These are phyloP conservation scores for Cryptosporidium muris DNA, from an alignment of 169 alveolate genomes.

Conservation along the genomic window DNA sequence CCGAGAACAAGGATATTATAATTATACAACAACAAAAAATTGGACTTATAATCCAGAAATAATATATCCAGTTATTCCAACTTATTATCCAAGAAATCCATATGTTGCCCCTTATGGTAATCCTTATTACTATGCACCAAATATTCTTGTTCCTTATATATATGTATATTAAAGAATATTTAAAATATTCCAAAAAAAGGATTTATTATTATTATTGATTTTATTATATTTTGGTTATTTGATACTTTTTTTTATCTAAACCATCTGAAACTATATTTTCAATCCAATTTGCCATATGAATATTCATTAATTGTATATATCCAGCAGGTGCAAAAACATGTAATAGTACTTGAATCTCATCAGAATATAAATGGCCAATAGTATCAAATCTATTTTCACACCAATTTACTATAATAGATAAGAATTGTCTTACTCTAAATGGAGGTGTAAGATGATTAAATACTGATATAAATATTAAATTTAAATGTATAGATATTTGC, in stretches of 20 bases:
- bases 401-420: conserved; percentile 63
- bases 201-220: not conserved
- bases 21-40: conserved; percentile 59
- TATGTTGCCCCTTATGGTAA: conserved; percentile 70
- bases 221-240: not conserved
- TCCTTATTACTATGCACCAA: conserved; percentile 69
- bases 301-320: conserved; percentile 42
- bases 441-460: conserved; percentile 5
- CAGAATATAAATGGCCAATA: conserved; percentile 5
- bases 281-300: conserved; percentile 17
- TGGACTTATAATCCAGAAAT: conserved; percentile 63
- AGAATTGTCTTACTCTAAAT: conserved; percentile 19
- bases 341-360: conserved; percentile 27
- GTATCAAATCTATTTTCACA: conserved; percentile 15
- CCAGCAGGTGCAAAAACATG: conserved; percentile 65
- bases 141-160: conserved; percentile 60
- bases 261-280: conserved; percentile 26
- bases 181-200: not conserved
- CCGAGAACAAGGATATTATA: conserved; percentile 45
- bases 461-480: conserved; percentile 30
- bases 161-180: conserved; percentile 16
- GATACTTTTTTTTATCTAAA: not conserved
- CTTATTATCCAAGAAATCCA: conserved; percentile 68
- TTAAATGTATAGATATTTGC: conserved; percentile 22
- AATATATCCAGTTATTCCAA: conserved; percentile 45